Percentiles rank a stretch among this genome's conserved stretches.
phyloP scores from a whole-genome alignment of 2,329 filamentous ascomycete species.

The Cytospora piceicola region DNA sequence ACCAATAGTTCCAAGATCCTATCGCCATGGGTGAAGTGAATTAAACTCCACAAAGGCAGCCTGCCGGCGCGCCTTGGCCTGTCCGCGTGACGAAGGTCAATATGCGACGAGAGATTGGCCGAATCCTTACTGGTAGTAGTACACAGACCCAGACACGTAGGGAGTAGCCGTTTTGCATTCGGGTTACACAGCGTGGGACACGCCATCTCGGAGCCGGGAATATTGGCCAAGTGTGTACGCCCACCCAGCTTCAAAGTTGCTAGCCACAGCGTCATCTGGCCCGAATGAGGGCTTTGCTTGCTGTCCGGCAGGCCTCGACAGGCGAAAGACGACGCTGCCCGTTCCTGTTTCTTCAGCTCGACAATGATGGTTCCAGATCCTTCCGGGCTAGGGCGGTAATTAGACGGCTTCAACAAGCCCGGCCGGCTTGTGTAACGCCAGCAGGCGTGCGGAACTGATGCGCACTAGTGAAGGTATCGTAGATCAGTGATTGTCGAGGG shows the following conservation, averaged over 20 bases:
- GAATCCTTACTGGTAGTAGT: neutral
- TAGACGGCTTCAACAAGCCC: too few species aligned
- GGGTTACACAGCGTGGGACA: neutral
- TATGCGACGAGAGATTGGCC: neutral
- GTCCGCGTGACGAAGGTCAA: neutral
- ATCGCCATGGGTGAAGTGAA: neutral
- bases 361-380: neutral
- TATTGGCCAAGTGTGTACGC: neutral
- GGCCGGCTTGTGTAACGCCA: neutral
- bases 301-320: neutral
- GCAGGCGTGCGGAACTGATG: neutral
- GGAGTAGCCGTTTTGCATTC: neutral
- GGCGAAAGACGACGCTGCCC: neutral
- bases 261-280: constrained; percentile 2
- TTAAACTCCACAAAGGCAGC: neutral
- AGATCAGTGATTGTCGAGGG: neutral
- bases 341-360: neutral
- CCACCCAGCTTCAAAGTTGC: neutral
- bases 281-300: neutral
- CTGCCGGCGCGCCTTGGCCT: neutral
- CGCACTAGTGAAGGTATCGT: neutral
- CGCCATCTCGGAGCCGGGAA: neutral
- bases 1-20: neutral
- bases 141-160: neutral
- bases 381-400: neutral